phyloP scores from a whole-genome alignment of 2,329 filamentous ascomycete species.

The Cladosporium oxysporum region DNA sequence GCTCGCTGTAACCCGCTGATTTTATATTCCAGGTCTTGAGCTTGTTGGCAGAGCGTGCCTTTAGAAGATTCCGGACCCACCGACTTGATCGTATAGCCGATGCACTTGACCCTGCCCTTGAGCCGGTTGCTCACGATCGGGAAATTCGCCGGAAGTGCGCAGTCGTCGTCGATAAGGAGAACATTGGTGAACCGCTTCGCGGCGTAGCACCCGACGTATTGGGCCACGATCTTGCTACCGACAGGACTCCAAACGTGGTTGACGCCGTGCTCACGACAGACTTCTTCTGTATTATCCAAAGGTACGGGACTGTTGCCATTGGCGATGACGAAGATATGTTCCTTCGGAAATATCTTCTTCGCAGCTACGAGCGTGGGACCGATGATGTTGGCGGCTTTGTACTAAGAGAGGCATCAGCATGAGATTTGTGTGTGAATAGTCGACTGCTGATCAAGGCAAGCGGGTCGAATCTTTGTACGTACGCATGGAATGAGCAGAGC shows the following conservation, averaged over 20 bases:
- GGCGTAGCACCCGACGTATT: slow-evolving; percentile 52
- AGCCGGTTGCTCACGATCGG: slow-evolving; percentile 50
- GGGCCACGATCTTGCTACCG: slow-evolving; percentile 52
- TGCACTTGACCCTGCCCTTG: slow-evolving; percentile 43
- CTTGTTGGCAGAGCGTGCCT: slow-evolving; percentile 33
- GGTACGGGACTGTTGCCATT: slow-evolving; percentile 52
- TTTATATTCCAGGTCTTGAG: slow-evolving; percentile 56
- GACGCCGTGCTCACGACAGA: slow-evolving; percentile 48
- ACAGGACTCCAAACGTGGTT: slow-evolving; percentile 53
- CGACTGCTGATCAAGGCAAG: too few species aligned
- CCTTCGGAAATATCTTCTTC: slow-evolving; percentile 48
- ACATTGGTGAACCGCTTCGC: slow-evolving; percentile 49
- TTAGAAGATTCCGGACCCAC: slow-evolving; percentile 24
- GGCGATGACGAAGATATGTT: slow-evolving; percentile 45
- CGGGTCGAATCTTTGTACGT: too few species aligned
- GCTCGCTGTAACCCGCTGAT: slow-evolving; percentile 46
- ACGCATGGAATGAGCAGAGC: slow-evolving; percentile 47
- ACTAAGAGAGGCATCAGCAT: slow-evolving; percentile 25
- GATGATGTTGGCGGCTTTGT: slow-evolving; percentile 48
- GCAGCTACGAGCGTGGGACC: slow-evolving; percentile 47
- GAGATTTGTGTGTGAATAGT: too few species aligned
- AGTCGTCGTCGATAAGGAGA: slow-evolving; percentile 54
- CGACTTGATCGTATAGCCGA: slow-evolving; percentile 53
- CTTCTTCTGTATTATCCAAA: slow-evolving; percentile 50
- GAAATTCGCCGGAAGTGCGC: slow-evolving; percentile 50